Percentiles rank a stretch among this genome's conserved stretches.
Evolutionary conservation across 345 rosid genomes (phyloP).

Genomic region (Gossypium mustelinum): DNA sequence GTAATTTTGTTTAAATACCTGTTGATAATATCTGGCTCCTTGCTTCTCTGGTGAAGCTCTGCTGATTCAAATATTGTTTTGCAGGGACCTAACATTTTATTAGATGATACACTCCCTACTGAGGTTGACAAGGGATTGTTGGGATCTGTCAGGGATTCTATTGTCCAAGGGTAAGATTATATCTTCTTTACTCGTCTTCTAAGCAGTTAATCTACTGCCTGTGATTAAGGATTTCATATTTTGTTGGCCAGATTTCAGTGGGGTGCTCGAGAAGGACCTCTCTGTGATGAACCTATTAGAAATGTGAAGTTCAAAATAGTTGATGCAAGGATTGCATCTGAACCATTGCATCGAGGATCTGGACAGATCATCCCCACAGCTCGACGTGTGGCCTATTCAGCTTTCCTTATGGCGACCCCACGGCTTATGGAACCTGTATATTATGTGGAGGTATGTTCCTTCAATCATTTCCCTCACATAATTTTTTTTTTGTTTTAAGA

Average conservation of each 20-base stretch:
- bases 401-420: slow-evolving; percentile 65
- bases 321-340: slow-evolving; percentile 80
- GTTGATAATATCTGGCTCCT: slow-evolving; percentile 10
- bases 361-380: slow-evolving; percentile 94
- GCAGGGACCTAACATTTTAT: slow-evolving; percentile 87
- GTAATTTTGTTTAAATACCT: neutral
- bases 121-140: slow-evolving; percentile 90
- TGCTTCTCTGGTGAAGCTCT: neutral
- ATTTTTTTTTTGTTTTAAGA: too few species aligned
- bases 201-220: slow-evolving; percentile 10
- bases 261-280: slow-evolving; percentile 99
- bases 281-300: slow-evolving; percentile 97
- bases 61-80: slow-evolving; percentile 10
- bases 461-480: too few species aligned
- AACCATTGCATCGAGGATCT: slow-evolving; percentile 87
- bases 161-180: slow-evolving; percentile 76
- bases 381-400: slow-evolving; percentile 81
- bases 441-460: too few species aligned
- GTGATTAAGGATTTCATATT: slow-evolving; percentile 12
- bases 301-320: slow-evolving; percentile 95
- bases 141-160: slow-evolving; percentile 82
- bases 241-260: slow-evolving; percentile 73
- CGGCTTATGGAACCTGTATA: too few species aligned
- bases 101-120: slow-evolving; percentile 92
- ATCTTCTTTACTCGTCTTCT: slow-evolving; percentile 5